Evolutionary conservation across 2,329 filamentous ascomycete species (phyloP).

Genomic region (Arthrobotrys musiformis): DNA sequence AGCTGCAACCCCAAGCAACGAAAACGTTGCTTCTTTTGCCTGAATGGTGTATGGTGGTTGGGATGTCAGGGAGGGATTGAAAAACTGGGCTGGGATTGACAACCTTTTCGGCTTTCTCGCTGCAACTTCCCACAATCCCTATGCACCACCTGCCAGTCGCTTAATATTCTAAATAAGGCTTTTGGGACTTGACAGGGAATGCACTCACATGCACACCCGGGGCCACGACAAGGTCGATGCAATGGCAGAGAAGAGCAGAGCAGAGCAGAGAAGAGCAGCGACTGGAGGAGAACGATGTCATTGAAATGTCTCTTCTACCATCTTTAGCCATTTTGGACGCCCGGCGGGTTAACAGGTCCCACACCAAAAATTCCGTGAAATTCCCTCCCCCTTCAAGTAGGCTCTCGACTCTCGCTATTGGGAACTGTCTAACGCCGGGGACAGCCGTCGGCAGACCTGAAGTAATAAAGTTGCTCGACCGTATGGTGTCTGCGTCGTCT

Average conservation of each 20-base stretch:
- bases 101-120: conserved; percentile 52
- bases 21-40: conserved; percentile 38
- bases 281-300: conserved; percentile 46
- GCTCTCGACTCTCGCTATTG: conserved; percentile 6
- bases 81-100: conserved; percentile 39
- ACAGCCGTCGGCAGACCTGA: conserved; percentile 15
- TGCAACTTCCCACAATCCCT: conserved; percentile 56
- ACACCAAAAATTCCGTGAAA: conserved; percentile 35
- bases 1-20: conserved; percentile 3
- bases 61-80: neutral
- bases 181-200: conserved; percentile 56
- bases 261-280: conserved; percentile 30
- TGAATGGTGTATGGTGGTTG: conserved; percentile 15
- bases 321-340: conserved; percentile 54
- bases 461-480: neutral
- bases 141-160: conserved; percentile 47
- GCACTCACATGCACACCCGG: conserved; percentile 55
- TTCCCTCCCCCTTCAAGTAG: conserved; percentile 39
- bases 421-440: conserved; percentile 5
- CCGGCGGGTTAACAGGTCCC: conserved; percentile 35
- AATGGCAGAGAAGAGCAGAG: conserved; percentile 32
- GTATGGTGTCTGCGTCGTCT: neutral
- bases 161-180: conserved; percentile 56
- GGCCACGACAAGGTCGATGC: conserved; percentile 29
- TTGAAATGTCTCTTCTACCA: conserved; percentile 47